Evolutionary conservation across 768 basidiomycete genomes (phyloP), one percentile per base, ranked within the genome.

Genomic region (Rubroboletus satanas): DNA sequence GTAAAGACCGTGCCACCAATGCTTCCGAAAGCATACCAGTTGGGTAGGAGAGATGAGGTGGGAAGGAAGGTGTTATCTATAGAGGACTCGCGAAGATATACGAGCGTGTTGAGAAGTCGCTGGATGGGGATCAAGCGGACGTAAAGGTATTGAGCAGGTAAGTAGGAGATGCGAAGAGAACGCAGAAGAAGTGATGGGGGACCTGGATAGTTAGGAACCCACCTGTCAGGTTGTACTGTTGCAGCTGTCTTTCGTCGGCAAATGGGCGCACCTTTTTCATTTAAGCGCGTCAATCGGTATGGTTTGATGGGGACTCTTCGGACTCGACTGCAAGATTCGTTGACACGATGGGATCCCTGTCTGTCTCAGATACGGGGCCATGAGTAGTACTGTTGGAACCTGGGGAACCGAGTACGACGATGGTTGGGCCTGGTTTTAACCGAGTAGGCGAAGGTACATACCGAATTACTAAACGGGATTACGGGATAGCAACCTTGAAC

Each of bases 21-120:
- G 81, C 66, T 82, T 18, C 80, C 78, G n/a, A 86, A 84, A 58
- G 81, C 81, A 4, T 84, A 86, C 60, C 74, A 83, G 47, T 85
- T 85, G 77, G 78, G 76, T 80, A 14, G 79, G 77, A 44, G 83
- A 85, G 71, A 85, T 83, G 83, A 72, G 77, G 77, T 9, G 74
- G 70, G 7, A 71, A 63, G 1, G 75, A 77, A 54, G 75, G 74
- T 0, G 72, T 76, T 23, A 76, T 78, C 6, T 79, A 82, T 62
- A 64, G 73, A 45, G 83, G 80, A 8, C 61, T 83, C 41, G 74
- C 81, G 23, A 69, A 69, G 54, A 54, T 78, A 51, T 83, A 79
- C 58, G 67, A 73, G 55, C 67, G 78, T 35, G 64, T 83, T 3
- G 76, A 77, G 43, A 59, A 56, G 38, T 75, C 78, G 2, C 54